Conservation (phyloP, 441 rosid species). For the Populus hybrid region DNA sequence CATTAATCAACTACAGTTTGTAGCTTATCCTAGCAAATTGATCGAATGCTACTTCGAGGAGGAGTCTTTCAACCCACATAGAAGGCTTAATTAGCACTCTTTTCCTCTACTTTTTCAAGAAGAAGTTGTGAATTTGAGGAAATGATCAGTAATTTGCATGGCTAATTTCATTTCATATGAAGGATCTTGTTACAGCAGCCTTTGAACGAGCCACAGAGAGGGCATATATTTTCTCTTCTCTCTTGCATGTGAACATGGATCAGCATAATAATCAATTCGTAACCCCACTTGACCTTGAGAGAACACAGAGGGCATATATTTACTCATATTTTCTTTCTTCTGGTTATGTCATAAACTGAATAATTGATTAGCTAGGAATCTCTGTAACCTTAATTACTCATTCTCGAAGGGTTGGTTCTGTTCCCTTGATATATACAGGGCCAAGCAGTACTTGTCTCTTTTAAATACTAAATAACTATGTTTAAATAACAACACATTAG, state of each 20-base stretch:
- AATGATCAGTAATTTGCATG: background rate
- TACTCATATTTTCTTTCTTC: background rate
- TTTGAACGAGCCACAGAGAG: too few species aligned
- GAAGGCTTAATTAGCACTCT: background rate
- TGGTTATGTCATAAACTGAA: background rate
- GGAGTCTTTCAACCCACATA: too few species aligned
- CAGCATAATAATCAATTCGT: background rate
- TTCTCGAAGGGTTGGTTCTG: too few species aligned
- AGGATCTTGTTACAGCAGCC: too few species aligned
- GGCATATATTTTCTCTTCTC: too few species aligned
- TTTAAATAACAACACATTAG: accelerated
- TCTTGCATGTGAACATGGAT: background rate
- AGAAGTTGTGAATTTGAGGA: background rate
- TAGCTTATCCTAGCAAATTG: background rate
- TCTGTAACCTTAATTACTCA: too few species aligned
- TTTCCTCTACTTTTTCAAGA: background rate
- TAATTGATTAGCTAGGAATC: too few species aligned
- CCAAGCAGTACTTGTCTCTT: too few species aligned
- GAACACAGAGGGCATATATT: too few species aligned
- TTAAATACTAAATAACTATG: too few species aligned
- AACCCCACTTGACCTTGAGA: background rate
- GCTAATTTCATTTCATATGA: background rate
- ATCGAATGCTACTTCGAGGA: too few species aligned
- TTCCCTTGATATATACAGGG: too few species aligned
- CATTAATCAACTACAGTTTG: background rate